Base-by-base conservation (phyloP, 2,329 filamentous ascomycete genomes). In the Colletotrichum cereale region DNA sequence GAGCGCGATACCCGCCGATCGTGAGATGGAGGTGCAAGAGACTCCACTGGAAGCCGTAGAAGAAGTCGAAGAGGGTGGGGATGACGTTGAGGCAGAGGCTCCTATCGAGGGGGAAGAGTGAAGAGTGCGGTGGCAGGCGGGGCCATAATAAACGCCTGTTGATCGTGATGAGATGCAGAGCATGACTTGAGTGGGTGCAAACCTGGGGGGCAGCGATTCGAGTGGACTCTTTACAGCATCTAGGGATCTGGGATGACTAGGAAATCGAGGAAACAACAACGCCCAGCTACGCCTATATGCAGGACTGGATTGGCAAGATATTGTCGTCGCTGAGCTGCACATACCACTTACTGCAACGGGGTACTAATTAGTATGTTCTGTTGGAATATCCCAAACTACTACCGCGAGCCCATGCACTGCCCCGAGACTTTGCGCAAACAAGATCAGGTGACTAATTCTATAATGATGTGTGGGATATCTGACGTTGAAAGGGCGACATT, bases 91-190 rank as follows among this genome's bases (percentile, higher is more conserved):
- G 16, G 73, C 73, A 18, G 73, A 75, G 2, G 78, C 79, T 62
- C 79, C 77, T 21, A 74, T 76, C 40, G 79, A 79, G 14, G 79
- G 75, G n/a, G 77, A 73, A 24, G 78, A 80, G 24, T 55, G 80
- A 77, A 53, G 76, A 69, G 31, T 3, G 74, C 55, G 31, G 14
- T 40, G 48, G 55, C 55, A 34, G 44, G 63, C 21, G 63, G 42
- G 29, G 12, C 12, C 12, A 38, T 29, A 18, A 21, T 55, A 34
- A 26, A 26, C 14, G 48, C 26, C 24, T 38, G 55, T 57, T 52
- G 44, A 34, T 34, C 26, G 21, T 55, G 34, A 50, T 57, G 58
- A 71, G 42, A 57, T 47, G 57, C 52, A 57, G 56, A 42, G 21
- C 48, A 62, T 24, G n/a, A 34, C 38, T 36, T 21, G 21, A 66